These are phyloP conservation scores for Candida andamanensis DNA, from an alignment of 805 yeast genomes.

Conservation along the genomic window DNA sequence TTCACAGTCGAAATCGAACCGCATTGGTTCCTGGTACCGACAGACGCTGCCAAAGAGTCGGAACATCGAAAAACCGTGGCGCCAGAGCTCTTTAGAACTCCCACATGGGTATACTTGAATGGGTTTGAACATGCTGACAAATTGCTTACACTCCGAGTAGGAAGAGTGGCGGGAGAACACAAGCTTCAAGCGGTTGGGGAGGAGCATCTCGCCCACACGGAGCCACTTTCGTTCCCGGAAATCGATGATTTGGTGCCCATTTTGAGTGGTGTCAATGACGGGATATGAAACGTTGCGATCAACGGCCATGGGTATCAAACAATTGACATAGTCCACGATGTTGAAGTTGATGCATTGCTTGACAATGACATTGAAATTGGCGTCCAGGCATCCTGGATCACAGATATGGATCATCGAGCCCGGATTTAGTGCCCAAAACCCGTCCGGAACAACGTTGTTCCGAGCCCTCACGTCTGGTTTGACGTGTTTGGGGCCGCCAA, in stretches of 20 bases:
- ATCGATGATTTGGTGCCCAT: conserved; percentile 18
- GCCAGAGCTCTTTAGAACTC: conserved; percentile 30
- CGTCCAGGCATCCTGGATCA: conserved; percentile 1
- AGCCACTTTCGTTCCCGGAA: conserved; percentile 26
- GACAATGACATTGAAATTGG: conserved; percentile 12
- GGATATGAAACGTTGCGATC: no score
- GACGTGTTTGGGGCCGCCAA: conserved; percentile 2
- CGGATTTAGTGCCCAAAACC: conserved; percentile 3
- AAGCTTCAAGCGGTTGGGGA: conserved; percentile 32
- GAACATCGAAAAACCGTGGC: conserved; percentile 32
- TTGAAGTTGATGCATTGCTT: conserved; percentile 36
- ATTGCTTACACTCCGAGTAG: conserved; percentile 32
- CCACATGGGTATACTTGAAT: conserved; percentile 41
- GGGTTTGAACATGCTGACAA: conserved; percentile 33
- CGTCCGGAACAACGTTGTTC: background rate
- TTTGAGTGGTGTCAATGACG: conserved; percentile 13
- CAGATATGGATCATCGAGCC: no score
- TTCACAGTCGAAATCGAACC: no score
- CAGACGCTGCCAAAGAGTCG: conserved; percentile 37
- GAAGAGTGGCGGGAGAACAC: conserved; percentile 47
- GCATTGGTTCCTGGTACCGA: no score
- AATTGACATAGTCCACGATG: conserved; percentile 27
- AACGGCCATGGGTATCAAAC: conserved; percentile 21
- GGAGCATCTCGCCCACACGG: conserved; percentile 17
- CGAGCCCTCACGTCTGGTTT: background rate